These are phyloP conservation scores for Orychophragmus violaceus DNA, from an alignment of 345 rosid species.

Conservation along the genomic window DNA sequence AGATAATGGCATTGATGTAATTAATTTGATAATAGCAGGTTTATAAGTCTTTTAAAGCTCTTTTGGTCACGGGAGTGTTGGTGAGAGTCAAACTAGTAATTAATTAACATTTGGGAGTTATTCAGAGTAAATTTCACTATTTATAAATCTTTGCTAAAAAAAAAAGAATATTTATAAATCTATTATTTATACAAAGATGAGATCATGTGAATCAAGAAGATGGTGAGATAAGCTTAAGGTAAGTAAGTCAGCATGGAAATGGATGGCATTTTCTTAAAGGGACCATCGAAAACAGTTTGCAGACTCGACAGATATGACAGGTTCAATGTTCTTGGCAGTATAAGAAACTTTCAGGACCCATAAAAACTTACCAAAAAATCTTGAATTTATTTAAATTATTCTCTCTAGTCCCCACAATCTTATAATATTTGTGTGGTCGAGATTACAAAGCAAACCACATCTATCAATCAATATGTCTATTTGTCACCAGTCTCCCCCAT, in stretches of 20 bases:
- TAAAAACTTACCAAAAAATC: background rate
- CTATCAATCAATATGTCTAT: background rate
- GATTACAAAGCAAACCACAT: background rate
- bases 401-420: background rate
- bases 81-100: too few species aligned
- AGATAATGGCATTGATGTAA: too few species aligned
- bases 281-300: background rate
- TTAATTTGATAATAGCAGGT: too few species aligned
- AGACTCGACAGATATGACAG: conserved; percentile 20
- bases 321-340: conserved; percentile 25
- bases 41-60: too few species aligned
- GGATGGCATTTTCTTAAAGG: background rate
- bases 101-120: too few species aligned
- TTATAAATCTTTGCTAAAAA: too few species aligned
- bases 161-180: too few species aligned
- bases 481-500: conserved; percentile 3
- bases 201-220: conserved; percentile 1
- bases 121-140: too few species aligned
- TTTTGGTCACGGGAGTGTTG: too few species aligned
- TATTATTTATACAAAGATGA: conserved; percentile 4
- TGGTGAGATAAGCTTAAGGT: conserved; percentile 18
- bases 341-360: conserved; percentile 18
- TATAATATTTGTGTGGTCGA: conserved; percentile 9
- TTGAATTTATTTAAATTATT: background rate
- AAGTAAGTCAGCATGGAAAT: conserved; percentile 2